Conservation (phyloP, 805 yeast species). For the Candida hungchunana region DNA sequence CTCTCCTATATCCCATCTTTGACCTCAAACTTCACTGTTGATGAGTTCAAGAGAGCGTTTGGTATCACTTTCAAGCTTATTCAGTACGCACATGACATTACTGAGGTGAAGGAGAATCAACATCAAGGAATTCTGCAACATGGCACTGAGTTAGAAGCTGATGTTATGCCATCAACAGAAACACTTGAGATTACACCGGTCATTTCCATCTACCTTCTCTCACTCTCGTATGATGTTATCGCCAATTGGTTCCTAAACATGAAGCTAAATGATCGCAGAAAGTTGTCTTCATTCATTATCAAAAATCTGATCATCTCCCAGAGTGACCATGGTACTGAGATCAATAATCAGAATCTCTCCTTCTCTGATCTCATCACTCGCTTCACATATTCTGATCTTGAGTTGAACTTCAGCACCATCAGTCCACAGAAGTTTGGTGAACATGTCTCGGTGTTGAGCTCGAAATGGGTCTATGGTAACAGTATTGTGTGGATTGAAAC, state of each 20-base stretch:
- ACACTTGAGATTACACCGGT: slow-evolving; percentile 42
- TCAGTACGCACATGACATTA: slow-evolving; percentile 58
- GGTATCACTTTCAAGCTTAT: slow-evolving; percentile 80
- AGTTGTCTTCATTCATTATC: slow-evolving; percentile 58
- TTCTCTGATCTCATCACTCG: slow-evolving; percentile 64
- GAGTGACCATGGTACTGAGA: slow-evolving; percentile 29
- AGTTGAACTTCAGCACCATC: slow-evolving; percentile 39
- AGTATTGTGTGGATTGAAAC: slow-evolving; percentile 56
- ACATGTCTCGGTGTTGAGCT: slow-evolving; percentile 25
- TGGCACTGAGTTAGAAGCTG: slow-evolving; percentile 47
- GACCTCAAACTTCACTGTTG: slow-evolving; percentile 67
- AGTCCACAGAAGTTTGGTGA: slow-evolving; percentile 25
- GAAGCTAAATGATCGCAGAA: slow-evolving; percentile 51
- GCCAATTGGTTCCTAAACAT: slow-evolving; percentile 70
- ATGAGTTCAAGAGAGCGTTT: slow-evolving; percentile 75
- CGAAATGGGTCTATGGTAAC: slow-evolving; percentile 60
- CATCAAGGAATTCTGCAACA: slow-evolving; percentile 27
- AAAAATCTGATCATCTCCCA: slow-evolving; percentile 47
- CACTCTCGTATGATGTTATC: slow-evolving; percentile 65
- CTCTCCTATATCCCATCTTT: slow-evolving; percentile 62
- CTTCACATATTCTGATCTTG: slow-evolving; percentile 61
- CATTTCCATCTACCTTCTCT: slow-evolving; percentile 54
- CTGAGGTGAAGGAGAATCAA: slow-evolving; percentile 24
- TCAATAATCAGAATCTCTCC: slow-evolving; percentile 50
- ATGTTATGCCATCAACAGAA: slow-evolving; percentile 50